These are phyloP conservation scores for Bryoerythrophyllum caledonicum DNA, from an alignment of 225 moss, liverwort and hornwort species.

Conservation along the genomic window DNA sequence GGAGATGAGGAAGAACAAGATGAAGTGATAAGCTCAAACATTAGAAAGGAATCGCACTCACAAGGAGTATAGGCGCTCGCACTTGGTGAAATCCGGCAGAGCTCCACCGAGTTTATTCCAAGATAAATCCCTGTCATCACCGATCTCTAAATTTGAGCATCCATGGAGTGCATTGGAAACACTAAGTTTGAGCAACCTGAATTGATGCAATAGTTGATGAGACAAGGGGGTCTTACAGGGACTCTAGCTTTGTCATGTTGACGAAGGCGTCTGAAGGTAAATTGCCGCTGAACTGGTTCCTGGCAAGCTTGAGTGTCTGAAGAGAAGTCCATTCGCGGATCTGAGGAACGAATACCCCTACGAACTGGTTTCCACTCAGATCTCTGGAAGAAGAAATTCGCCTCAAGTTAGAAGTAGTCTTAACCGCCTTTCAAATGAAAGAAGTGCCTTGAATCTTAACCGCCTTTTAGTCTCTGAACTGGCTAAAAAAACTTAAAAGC, in stretches of 20 bases:
- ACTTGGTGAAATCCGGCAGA: background rate
- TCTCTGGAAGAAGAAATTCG: slow-evolving; percentile 8
- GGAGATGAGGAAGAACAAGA: no score
- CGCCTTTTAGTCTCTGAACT: no score
- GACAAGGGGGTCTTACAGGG: slow-evolving; percentile 3
- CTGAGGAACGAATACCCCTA: background rate
- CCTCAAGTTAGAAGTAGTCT: no score
- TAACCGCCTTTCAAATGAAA: no score
- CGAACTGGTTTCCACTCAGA: slow-evolving; percentile 21
- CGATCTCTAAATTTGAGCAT: background rate
- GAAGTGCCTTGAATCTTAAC: no score
- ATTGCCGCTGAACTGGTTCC: slow-evolving; percentile 18
- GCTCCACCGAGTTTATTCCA: background rate
- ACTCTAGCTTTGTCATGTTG: background rate
- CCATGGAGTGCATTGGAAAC: background rate
- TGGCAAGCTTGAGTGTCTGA: slow-evolving; percentile 14
- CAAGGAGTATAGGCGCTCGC: background rate
- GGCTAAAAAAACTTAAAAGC: no score
- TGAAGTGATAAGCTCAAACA: background rate
- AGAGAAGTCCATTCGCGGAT: rapidly evolving
- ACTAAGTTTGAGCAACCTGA: background rate
- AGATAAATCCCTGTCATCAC: slow-evolving; percentile 23
- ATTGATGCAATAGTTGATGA: no score
- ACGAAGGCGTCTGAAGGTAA: background rate
- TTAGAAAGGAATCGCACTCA: background rate